phyloP scores from a whole-genome alignment of 2,329 filamentous ascomycete species.

The Macrophomina tecta region DNA sequence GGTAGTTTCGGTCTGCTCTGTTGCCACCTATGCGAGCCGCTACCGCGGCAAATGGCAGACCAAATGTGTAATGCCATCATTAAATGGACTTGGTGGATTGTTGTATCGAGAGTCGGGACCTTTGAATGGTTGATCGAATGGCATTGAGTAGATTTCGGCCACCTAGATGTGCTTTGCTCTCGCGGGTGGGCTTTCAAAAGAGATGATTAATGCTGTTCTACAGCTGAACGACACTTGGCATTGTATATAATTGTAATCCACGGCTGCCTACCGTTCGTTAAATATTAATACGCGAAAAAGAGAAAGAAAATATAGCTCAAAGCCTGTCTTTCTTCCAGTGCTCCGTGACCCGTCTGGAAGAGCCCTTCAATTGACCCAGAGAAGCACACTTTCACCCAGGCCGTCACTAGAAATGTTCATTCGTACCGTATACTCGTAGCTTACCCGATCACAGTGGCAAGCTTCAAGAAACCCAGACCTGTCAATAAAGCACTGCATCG shows the following conservation, averaged over 20 bases:
- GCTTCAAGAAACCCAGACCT: too few species aligned
- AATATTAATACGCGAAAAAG: background rate
- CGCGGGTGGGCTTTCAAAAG: background rate
- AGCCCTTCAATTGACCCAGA: too few species aligned
- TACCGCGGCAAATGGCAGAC: background rate
- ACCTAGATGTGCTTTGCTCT: slow-evolving; percentile 5
- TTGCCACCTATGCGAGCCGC: background rate
- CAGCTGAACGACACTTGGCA: slow-evolving; percentile 22
- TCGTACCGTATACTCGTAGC: too few species aligned
- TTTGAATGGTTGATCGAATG: slow-evolving; percentile 9
- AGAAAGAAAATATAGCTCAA: background rate
- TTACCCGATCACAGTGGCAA: too few species aligned
- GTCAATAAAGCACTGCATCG: too few species aligned
- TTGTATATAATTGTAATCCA: slow-evolving; percentile 23
- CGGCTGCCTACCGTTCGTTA: slow-evolving; percentile 22
- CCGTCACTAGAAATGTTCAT: too few species aligned
- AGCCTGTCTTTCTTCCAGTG: background rate
- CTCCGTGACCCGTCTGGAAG: too few species aligned
- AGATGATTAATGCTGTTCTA: slow-evolving; percentile 17
- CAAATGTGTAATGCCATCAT: background rate
- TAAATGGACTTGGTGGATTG: background rate
- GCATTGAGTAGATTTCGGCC: background rate
- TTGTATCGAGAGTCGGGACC: background rate
- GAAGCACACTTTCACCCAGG: too few species aligned
- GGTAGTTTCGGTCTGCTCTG: background rate